Evolutionary conservation across 768 basidiomycete species (phyloP).

Genomic region (Boletus insuetus): DNA sequence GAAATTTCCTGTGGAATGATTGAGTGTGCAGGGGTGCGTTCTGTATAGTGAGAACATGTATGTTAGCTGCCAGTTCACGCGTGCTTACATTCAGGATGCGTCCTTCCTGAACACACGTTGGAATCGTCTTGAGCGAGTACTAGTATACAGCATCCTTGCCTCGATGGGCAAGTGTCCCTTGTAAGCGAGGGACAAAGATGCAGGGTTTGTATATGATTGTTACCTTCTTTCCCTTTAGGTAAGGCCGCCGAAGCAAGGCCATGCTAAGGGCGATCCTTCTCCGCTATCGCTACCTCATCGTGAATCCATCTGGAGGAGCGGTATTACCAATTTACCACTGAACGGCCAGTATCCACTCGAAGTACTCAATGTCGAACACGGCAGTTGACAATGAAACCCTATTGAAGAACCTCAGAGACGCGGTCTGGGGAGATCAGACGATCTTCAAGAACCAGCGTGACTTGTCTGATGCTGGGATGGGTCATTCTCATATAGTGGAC

Average conservation of each 20-base stretch:
- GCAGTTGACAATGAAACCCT: background rate
- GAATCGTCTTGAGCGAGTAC: too few species aligned
- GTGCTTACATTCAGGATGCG: too few species aligned
- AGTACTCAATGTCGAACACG: background rate
- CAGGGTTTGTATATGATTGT: background rate
- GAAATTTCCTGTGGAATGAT: background rate
- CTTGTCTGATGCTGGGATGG: background rate
- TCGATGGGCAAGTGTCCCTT: too few species aligned
- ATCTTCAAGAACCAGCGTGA: background rate
- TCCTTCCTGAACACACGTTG: too few species aligned
- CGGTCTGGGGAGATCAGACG: constrained; percentile 1
- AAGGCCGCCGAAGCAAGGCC: background rate
- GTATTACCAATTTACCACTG: too few species aligned
- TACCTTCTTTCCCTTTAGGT: background rate
- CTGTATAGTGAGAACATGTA: background rate
- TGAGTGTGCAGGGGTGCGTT: background rate
- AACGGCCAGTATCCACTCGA: too few species aligned
- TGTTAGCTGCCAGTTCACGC: background rate
- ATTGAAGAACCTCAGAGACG: background rate
- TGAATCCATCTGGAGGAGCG: background rate
- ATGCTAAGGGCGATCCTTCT: background rate
- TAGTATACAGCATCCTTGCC: too few species aligned
- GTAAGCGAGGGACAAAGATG: too few species aligned
- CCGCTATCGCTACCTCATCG: background rate
- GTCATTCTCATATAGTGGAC: background rate